Evolutionary conservation across 2,329 filamentous ascomycete species (phyloP).

Genomic region (Ceratocystiopsis brevicomis): DNA sequence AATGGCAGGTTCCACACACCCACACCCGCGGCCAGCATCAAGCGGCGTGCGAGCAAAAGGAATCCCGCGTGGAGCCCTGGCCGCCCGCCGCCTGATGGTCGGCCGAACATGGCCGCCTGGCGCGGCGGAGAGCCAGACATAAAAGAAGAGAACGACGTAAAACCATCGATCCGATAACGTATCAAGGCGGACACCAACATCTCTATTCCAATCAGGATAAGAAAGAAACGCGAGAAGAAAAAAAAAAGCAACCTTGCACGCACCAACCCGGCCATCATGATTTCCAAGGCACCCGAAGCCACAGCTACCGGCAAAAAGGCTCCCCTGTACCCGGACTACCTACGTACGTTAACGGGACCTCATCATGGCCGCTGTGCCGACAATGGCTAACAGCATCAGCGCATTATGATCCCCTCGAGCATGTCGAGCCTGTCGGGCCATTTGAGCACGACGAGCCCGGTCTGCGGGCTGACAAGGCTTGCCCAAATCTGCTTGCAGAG

Average conservation of each 20-base stretch:
- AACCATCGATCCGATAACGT: neutral
- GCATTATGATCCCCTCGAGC: conserved; percentile 12
- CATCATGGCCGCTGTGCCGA: no score
- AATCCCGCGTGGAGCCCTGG: neutral
- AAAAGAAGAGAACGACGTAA: neutral
- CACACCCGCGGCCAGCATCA: no score
- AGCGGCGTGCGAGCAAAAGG: neutral
- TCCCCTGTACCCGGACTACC: conserved; percentile 11
- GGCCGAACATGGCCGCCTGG: neutral
- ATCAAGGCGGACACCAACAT: neutral
- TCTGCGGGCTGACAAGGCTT: conserved; percentile 9
- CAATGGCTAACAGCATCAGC: conserved; percentile 3
- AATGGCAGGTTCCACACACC: neutral
- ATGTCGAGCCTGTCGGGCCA: conserved; percentile 10
- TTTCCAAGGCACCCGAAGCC: conserved; percentile 1
- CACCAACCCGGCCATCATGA: neutral
- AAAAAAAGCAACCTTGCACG: neutral
- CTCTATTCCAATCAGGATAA: neutral
- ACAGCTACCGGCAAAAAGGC: neutral
- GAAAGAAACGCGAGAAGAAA: neutral
- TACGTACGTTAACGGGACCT: conserved; percentile 5
- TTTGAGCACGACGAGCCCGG: conserved; percentile 13
- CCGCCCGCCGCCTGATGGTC: neutral
- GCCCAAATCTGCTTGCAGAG: conserved; percentile 10
- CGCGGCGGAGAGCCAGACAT: neutral